Conservation (phyloP, 108 stramenopile genomes). For the Pelagomonas calceolata region DNA sequence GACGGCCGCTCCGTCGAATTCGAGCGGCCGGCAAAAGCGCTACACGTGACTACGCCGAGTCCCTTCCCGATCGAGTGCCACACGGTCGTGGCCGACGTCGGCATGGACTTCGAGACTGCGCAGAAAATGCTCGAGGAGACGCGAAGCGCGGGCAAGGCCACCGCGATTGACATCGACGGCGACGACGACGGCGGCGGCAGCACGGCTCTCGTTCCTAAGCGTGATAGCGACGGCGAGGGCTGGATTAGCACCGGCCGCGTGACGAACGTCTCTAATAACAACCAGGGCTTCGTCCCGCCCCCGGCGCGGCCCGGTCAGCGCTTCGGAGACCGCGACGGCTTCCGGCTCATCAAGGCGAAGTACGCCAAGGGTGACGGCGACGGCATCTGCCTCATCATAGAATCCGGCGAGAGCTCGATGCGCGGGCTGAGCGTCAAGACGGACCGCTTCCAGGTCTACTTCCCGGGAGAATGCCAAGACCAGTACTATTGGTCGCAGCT, state of each 20-base stretch:
- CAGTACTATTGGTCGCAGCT: not conserved
- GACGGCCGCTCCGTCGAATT: conserved; percentile 2
- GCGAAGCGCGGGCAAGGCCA: not conserved
- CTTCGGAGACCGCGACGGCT: not conserved
- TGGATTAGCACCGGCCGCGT: too few relatives aligned
- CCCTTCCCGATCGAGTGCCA: not conserved
- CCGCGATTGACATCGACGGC: too few relatives aligned
- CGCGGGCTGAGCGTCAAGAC: not conserved
- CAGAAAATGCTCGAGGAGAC: not conserved
- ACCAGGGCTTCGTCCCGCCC: too few relatives aligned
- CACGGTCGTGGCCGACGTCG: not conserved
- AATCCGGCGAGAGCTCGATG: not conserved
- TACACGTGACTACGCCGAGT: not conserved
- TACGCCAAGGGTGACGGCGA: not conserved
- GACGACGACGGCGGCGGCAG: too few relatives aligned
- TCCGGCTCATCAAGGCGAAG: not conserved
- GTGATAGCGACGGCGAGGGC: too few relatives aligned
- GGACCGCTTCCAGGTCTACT: not conserved
- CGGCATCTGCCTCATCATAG: not conserved
- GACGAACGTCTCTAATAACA: too few relatives aligned
- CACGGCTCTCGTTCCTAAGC: too few relatives aligned
- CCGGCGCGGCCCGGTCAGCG: not conserved
- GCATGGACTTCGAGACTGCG: not conserved
- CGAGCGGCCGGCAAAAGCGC: not conserved
- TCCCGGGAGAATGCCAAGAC: not conserved